phyloP scores from a whole-genome alignment of 2,329 filamentous ascomycete species.

The Gliomastix tumulicola region DNA sequence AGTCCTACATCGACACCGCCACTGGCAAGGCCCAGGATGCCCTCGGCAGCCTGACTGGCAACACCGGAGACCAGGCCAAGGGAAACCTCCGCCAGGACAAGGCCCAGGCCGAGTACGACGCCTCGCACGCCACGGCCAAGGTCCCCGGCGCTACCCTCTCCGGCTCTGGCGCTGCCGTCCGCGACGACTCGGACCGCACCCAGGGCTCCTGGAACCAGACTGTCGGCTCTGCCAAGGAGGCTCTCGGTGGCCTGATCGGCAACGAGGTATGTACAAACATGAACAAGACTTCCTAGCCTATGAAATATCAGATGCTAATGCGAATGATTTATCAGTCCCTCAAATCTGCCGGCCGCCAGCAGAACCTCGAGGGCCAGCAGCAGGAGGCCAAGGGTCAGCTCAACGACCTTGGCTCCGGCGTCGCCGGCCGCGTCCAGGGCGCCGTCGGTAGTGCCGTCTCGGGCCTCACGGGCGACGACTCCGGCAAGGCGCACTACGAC shows the following conservation, averaged over 20 bases:
- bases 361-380: constrained; percentile 73
- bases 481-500: constrained; percentile 58
- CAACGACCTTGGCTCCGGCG: constrained; percentile 61
- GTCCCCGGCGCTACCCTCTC: constrained; percentile 66
- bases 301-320: too few species aligned
- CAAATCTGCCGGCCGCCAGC: constrained; percentile 66
- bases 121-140: constrained; percentile 69
- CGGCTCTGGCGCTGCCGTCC: constrained; percentile 60
- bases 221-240: constrained; percentile 77
- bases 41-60: constrained; percentile 68
- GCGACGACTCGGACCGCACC: constrained; percentile 66
- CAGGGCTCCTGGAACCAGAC: constrained; percentile 83
- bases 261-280: constrained; percentile 46
- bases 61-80: constrained; percentile 56
- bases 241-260: constrained; percentile 68
- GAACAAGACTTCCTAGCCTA: background rate
- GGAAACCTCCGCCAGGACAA: constrained; percentile 59
- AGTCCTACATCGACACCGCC: constrained; percentile 70
- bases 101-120: constrained; percentile 60
- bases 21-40: constrained; percentile 66
- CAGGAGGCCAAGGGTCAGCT: constrained; percentile 81
- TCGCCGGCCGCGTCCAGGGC: constrained; percentile 61
- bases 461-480: constrained; percentile 63
- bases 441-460: constrained; percentile 65
- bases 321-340: too few species aligned